Base-by-base conservation (phyloP, 2,329 filamentous ascomycete species). In the Epichloe festucae region DNA sequence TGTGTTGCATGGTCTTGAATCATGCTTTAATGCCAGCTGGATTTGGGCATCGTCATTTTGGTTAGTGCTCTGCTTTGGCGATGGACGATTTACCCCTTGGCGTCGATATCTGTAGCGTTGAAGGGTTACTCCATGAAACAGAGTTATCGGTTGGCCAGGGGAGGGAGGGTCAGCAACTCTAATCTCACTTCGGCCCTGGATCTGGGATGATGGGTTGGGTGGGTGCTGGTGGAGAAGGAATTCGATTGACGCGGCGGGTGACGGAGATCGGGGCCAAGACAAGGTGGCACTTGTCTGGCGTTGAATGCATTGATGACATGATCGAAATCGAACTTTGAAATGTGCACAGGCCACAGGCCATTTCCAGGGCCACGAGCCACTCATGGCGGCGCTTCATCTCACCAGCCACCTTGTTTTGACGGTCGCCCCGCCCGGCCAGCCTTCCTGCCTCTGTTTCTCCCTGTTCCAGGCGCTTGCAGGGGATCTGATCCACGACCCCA, bases 391-490 rank as follows among this genome's bases (percentile, higher is more conserved):
- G 5, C 31, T 36, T 44, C 47, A 21, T n/a, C 40, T 52, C 60
- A 54, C 64, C 64, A 67, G 64, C 62, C 62, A 59, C 64, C 60
- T 57, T 54, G 58, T 62, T 67, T 66, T 57, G 46, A 39, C 56
- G 56, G 56, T 59, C 57, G 59, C 63, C 60, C 56, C 60, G 49
- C 59, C 55, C 11, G 21, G 12, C 56, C 61, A 42, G 59, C 21
- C 42, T 17, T 5, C 36, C 27, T 8, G 7, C 27, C 27, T 31
- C 27, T 31, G 36, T 39, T n/a, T n/a, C 12, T 39, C 36, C 36
- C 12, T 14, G 14, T 39, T 39, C 36, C 36, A 39, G 36, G 36
- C 14, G 36, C 36, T 31, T 31, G 31, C 31, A 31, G 31, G 40
- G 39, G 8, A 19, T 14, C 15, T n/a, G 10, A 15, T 7, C 19